These are phyloP conservation scores for Plenodomus lindquistii DNA, from an alignment of 2,329 filamentous ascomycete species.

Conservation along the genomic window DNA sequence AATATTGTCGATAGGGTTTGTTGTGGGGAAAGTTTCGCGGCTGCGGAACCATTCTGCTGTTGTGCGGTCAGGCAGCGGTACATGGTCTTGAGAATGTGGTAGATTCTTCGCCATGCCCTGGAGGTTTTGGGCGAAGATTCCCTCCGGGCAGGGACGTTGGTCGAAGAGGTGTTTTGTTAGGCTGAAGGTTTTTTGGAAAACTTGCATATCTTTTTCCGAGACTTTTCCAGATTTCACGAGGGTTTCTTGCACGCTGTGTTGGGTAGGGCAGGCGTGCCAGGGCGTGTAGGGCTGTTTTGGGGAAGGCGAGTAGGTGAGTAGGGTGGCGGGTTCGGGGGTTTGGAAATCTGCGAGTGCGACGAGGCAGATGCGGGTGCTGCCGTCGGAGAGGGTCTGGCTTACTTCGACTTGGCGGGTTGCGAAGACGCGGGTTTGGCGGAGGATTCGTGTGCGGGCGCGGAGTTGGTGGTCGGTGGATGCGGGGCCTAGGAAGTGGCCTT, in stretches of 20 bases:
- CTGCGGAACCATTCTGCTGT: conserved; percentile 51
- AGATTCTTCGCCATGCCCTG: conserved; percentile 44
- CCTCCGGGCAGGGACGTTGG: conserved; percentile 43
- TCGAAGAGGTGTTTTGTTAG: conserved; percentile 42
- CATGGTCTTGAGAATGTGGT: conserved; percentile 42
- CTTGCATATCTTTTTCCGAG: conserved; percentile 15
- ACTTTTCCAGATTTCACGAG: conserved; percentile 19
- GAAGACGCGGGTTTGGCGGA: conserved; percentile 54
- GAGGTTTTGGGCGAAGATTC: conserved; percentile 52
- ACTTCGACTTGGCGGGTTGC: conserved; percentile 54
- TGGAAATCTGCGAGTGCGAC: conserved; percentile 56
- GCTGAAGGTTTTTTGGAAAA: conserved; percentile 34
- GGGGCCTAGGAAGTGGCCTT: conserved; percentile 55
- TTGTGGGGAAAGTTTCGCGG: conserved; percentile 13
- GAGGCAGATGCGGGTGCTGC: conserved; percentile 46
- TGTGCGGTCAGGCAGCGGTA: conserved; percentile 36
- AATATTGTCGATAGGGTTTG: conserved; percentile 41
- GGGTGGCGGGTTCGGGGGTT: conserved; percentile 39
- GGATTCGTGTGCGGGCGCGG: conserved; percentile 40
- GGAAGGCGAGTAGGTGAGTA: conserved; percentile 47
- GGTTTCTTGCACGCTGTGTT: not conserved
- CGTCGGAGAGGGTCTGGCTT: conserved; percentile 46
- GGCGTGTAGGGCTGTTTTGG: conserved; percentile 40
- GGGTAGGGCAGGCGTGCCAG: conserved; percentile 10
- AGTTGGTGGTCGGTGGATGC: conserved; percentile 48